Conservation (phyloP, 768 basidiomycete species). For the Tulasnella sp. region DNA sequence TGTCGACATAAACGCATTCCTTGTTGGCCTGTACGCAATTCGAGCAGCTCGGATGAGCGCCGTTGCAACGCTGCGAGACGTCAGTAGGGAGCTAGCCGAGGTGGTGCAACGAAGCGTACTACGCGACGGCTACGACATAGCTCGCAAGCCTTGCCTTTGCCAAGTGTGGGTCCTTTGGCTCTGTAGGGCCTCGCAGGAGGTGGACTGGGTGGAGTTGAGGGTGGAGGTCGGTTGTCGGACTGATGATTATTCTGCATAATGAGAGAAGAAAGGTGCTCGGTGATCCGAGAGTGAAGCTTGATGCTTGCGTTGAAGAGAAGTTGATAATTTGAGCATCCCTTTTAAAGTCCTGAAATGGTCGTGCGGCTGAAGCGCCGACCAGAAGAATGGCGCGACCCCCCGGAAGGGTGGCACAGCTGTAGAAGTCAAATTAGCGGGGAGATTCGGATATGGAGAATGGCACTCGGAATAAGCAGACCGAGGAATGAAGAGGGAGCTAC, state of each 20-base stretch:
- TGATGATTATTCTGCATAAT: background rate
- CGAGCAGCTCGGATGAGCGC: background rate
- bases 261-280: background rate
- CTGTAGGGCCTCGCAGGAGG: background rate
- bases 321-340: background rate
- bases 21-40: background rate
- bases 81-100: background rate
- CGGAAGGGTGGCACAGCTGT: background rate
- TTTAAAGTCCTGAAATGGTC: background rate
- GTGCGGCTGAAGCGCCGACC: background rate
- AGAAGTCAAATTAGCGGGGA: background rate
- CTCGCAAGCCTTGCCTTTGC: slow-evolving; percentile 9
- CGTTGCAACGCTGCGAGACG: background rate
- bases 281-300: background rate
- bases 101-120: background rate
- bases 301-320: background rate
- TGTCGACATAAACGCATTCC: background rate
- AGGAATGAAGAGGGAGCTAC: background rate
- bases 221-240: background rate
- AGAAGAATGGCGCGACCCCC: background rate
- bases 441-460: background rate
- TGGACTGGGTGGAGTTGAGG: background rate
- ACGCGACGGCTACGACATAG: background rate
- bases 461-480: background rate
- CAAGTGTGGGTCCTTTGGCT: background rate